Evolutionary conservation across 139 green algal species (phyloP).

Genomic region (Chlorella sp.): DNA sequence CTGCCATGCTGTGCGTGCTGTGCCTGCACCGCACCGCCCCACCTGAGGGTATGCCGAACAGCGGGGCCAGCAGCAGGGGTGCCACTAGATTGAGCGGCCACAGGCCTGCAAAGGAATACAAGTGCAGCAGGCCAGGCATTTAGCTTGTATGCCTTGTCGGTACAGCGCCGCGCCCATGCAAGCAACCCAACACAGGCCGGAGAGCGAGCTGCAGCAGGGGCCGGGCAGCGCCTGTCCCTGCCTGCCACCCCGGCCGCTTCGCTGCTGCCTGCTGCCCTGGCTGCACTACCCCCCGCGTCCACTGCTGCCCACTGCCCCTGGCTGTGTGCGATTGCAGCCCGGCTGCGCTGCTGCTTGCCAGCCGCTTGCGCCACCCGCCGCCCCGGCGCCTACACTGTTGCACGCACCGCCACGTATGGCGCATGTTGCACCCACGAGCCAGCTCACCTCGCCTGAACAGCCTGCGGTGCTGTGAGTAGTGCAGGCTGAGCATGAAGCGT

Average conservation of each 20-base stretch:
- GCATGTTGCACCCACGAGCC: too few species aligned
- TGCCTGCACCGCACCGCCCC: not conserved
- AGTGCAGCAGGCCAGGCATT: too few species aligned
- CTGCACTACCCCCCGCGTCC: too few species aligned
- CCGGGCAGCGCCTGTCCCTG: not conserved
- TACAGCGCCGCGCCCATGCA: not conserved
- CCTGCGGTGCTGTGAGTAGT: constrained; percentile 74
- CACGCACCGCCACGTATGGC: too few species aligned
- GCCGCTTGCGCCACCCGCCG: not conserved
- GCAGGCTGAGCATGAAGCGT: constrained; percentile 80
- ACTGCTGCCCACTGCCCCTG: too few species aligned
- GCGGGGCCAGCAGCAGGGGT: constrained; percentile 7
- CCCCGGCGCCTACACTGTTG: too few species aligned
- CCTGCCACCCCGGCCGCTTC: not conserved
- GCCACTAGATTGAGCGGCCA: constrained; percentile 19
- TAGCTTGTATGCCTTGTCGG: too few species aligned
- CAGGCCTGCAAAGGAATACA: not conserved
- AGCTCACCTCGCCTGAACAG: constrained; percentile 67
- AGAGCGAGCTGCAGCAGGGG: not conserved
- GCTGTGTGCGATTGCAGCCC: not conserved
- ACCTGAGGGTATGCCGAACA: constrained; percentile 34
- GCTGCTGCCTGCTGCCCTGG: too few species aligned
- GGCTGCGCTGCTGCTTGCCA: not conserved
- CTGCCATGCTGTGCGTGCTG: not conserved
- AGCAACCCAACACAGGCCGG: not conserved